A percentile compares a stretch with the other conserved stretches of the same genome.
phyloP scores from a whole-genome alignment of 1,139 yeast species.

The Blastobotrys raffinosifermentans region DNA sequence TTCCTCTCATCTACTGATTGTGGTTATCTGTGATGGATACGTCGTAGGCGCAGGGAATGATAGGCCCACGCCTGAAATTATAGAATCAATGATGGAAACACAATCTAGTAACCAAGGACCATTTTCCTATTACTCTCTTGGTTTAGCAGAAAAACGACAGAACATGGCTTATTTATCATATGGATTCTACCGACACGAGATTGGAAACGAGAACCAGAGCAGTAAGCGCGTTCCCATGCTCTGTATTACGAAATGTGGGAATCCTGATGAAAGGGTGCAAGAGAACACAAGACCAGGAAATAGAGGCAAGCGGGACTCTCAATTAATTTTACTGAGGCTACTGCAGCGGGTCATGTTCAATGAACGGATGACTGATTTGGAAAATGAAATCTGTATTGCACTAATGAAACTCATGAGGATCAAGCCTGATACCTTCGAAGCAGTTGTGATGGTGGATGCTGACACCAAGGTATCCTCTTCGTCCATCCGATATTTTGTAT shows the following conservation, averaged over 20 bases:
- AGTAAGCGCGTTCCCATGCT: conserved; percentile 72
- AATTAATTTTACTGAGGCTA: conserved; percentile 87
- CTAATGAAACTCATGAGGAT: conserved; percentile 74
- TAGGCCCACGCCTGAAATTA: conserved; percentile 80
- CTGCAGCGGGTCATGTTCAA: conserved; percentile 88
- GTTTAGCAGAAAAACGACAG: conserved; percentile 86
- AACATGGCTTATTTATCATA: conserved; percentile 86
- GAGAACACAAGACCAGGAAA: conserved; percentile 87
- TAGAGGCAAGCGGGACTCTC: conserved; percentile 97
- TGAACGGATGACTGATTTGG: conserved; percentile 94
- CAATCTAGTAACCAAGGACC: no score
- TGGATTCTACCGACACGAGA: conserved; percentile 75
- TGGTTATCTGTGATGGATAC: conserved; percentile 33
- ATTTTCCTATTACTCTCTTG: conserved; percentile 88
- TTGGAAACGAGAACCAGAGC: conserved; percentile 46
- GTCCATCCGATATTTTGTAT: conserved; percentile 85
- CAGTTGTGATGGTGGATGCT: conserved; percentile 92
- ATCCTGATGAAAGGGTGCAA: conserved; percentile 68
- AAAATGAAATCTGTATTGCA: conserved; percentile 69
- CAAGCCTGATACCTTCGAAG: conserved; percentile 81
- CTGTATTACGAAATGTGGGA: conserved; percentile 85
- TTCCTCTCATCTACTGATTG: conserved; percentile 25
- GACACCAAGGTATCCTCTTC: conserved; percentile 92
- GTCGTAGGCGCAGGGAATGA: conserved; percentile 27
- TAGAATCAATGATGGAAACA: conserved; percentile 82